Percentiles rank a stretch among this genome's conserved stretches.
These are phyloP conservation scores for Yamadazyma spencermartinsiae DNA, from an alignment of 1,139 yeast genomes.

Conservation along the genomic window DNA sequence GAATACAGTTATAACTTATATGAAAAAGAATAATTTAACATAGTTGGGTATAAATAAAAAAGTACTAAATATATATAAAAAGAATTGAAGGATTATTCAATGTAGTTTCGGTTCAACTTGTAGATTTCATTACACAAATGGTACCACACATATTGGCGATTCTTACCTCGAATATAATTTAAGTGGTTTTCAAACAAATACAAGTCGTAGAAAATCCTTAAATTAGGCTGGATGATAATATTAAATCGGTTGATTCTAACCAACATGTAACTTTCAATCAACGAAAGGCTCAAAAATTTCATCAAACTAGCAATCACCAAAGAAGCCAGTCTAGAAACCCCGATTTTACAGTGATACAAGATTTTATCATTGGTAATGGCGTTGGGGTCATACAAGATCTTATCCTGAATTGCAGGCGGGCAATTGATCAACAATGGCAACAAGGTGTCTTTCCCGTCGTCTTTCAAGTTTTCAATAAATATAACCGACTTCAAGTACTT, in stretches of 20 bases:
- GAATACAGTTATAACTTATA: constrained; percentile 39
- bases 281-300: constrained; percentile 63
- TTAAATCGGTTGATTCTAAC: constrained; percentile 84
- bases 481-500: constrained; percentile 28
- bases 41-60: not conserved
- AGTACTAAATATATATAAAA: constrained; percentile 1
- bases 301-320: constrained; percentile 89
- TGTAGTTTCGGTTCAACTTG: constrained; percentile 35
- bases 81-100: constrained; percentile 11
- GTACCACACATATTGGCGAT: constrained; percentile 31
- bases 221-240: constrained; percentile 87
- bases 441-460: constrained; percentile 43
- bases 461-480: constrained; percentile 38
- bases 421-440: constrained; percentile 30
- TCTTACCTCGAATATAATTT: constrained; percentile 16
- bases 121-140: constrained; percentile 35
- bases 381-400: constrained; percentile 25
- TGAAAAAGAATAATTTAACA: constrained; percentile 7
- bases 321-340: constrained; percentile 88
- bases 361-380: constrained; percentile 19
- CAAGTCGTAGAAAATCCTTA: constrained; percentile 81
- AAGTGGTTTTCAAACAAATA: constrained; percentile 71
- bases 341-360: constrained; percentile 87
- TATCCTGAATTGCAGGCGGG: constrained; percentile 33
- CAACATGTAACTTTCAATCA: constrained; percentile 74